These are phyloP conservation scores for Phialemonium atrogriseum DNA, from an alignment of 2,329 filamentous ascomycete species.

Conservation along the genomic window DNA sequence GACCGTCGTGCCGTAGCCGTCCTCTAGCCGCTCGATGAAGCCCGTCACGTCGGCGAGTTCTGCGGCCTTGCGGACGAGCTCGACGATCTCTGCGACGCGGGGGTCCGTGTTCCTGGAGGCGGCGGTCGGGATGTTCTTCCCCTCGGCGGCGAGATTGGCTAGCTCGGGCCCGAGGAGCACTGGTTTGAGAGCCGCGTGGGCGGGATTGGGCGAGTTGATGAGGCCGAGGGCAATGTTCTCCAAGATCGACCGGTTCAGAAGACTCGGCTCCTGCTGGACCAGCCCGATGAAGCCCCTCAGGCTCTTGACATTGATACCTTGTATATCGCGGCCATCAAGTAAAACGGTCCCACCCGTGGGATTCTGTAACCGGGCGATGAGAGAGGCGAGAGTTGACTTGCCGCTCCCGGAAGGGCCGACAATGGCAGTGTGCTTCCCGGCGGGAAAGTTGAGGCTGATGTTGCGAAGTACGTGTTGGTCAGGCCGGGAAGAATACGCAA, in stretches of 20 bases:
- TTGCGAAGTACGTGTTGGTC: constrained; percentile 32
- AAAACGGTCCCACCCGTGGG: constrained; percentile 29
- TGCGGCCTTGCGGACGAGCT: constrained; percentile 36
- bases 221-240: constrained; percentile 35
- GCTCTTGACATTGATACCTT: constrained; percentile 24
- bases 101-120: constrained; percentile 11
- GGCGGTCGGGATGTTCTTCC: constrained; percentile 14
- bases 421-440: constrained; percentile 42
- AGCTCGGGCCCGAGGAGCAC: constrained; percentile 34
- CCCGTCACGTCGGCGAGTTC: constrained; percentile 45
- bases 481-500: constrained; percentile 35
- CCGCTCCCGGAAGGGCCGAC: constrained; percentile 46
- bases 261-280: constrained; percentile 24
- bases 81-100: constrained; percentile 32
- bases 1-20: constrained; percentile 44
- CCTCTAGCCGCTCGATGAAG: constrained; percentile 46
- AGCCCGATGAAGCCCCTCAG: constrained; percentile 22
- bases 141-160: constrained; percentile 30
- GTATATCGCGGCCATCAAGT: constrained; percentile 27
- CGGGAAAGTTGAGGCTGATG: constrained; percentile 27
- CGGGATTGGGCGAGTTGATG: constrained; percentile 23
- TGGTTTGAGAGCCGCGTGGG: constrained; percentile 24
- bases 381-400: constrained; percentile 41
- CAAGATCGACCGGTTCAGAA: constrained; percentile 26
- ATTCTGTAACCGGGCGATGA: constrained; percentile 37